Evolutionary conservation across 805 yeast species (phyloP), one percentile per base, ranked within the genome.

Genomic region (Middelhovenomyces tepae): DNA sequence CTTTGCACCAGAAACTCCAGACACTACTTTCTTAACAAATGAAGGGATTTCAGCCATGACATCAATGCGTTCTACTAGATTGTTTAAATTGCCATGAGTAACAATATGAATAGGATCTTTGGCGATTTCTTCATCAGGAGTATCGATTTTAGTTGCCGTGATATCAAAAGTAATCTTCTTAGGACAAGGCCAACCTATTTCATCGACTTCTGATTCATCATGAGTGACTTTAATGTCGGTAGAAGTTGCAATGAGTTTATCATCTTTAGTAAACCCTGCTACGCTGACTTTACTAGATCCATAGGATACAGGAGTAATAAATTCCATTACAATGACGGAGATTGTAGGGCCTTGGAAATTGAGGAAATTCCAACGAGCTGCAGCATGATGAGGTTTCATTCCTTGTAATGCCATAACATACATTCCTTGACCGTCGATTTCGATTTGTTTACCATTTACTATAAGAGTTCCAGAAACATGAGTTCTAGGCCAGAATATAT

Each of bases 301-400:
- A 57, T 91, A 91, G 1, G 95, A 78, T 37, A 64, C 75, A 18
- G 98, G 98, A 6, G 98, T 91, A 28, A 87, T 81, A 64, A 84
- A 91, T 59, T 91, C 96, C 95, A 91, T 91, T 44, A 82, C 71
- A 11, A 86, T 76, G 7, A 83, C 94, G 22, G 89, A 67, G 46
- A 70, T 66, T 24, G 75, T 63, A 32, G 75, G 69, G 13, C 91
- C 79, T 54, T 84, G 95, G 69, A 82, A 89, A 60, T 84, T 80
- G 42, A 83, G 60, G 56, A 91, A 91, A 61, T 89, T 91, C 98
- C 98, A 91, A 15, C 85, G 62, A 40, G 94, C 84, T 36, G 98
- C 98, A 22, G 96, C 95, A 60, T 91, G 98, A 59, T 91, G 96
- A 6, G 98, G 98, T 60, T 91, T 91, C 97, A 91, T 87, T 41